These are phyloP conservation scores for Calendula officinalis DNA, from an alignment of 129 eudicot species.

Conservation along the genomic window DNA sequence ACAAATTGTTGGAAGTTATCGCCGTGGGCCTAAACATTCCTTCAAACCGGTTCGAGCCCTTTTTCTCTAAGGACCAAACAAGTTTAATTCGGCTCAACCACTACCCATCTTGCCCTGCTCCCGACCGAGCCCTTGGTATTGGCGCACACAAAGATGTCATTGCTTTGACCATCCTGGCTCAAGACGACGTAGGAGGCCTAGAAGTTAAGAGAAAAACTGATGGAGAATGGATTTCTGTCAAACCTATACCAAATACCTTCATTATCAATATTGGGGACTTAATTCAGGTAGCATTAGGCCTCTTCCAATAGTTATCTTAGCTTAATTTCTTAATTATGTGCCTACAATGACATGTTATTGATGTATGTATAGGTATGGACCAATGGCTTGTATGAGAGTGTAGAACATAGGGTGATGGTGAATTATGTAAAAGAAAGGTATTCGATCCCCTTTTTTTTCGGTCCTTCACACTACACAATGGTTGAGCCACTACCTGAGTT, in stretches of 20 bases:
- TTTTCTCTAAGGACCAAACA: constrained; percentile 43
- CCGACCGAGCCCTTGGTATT: constrained; percentile 58
- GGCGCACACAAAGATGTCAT: constrained; percentile 70
- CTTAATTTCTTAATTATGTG: background rate
- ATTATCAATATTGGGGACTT: constrained; percentile 64
- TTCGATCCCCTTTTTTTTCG: constrained; percentile 69
- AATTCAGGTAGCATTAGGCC: constrained; percentile 44
- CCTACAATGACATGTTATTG: background rate
- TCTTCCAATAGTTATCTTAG: too few species aligned
- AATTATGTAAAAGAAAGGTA: constrained; percentile 59
- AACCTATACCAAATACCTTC: constrained; percentile 50
- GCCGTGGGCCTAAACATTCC: constrained; percentile 45
- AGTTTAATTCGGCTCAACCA: constrained; percentile 45
- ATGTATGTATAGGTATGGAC: constrained; percentile 55
- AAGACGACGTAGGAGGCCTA: constrained; percentile 73
- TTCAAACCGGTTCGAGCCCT: constrained; percentile 35
- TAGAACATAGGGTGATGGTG: constrained; percentile 68
- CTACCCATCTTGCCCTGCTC: constrained; percentile 62
- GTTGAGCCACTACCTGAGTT: constrained; percentile 38
- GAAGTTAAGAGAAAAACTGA: constrained; percentile 61
- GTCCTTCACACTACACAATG: constrained; percentile 41
- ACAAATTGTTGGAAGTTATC: constrained; percentile 45
- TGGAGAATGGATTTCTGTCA: constrained; percentile 65
- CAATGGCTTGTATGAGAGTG: constrained; percentile 71
- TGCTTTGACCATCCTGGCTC: constrained; percentile 64